These are phyloP conservation scores for Coleophoma crateriformis DNA, from an alignment of 2,329 filamentous ascomycete species.

Conservation along the genomic window DNA sequence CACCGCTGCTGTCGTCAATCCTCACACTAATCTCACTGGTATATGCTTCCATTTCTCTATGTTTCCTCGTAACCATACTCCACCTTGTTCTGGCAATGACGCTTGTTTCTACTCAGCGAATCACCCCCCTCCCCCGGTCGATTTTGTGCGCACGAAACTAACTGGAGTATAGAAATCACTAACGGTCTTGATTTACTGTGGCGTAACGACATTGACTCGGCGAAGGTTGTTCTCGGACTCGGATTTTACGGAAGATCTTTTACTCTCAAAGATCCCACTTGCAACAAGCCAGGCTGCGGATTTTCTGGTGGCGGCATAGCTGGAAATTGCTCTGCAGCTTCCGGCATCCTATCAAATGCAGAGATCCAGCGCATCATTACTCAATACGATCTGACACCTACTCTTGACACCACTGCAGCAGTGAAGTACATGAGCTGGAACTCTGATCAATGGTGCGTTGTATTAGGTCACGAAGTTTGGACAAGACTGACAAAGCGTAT, in stretches of 20 bases:
- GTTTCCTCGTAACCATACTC: no score
- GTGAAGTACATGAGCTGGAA: conserved; percentile 28
- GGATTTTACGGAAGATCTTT: conserved; percentile 36
- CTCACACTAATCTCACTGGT: conserved; percentile 41
- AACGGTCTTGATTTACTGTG: conserved; percentile 36
- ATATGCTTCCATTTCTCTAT: no score
- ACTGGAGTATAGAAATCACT: conserved; percentile 40
- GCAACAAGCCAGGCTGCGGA: conserved; percentile 14
- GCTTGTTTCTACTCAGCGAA: no score
- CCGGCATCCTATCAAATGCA: conserved; percentile 12
- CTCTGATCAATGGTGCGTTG: conserved; percentile 34
- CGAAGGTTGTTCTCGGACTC: conserved; percentile 36
- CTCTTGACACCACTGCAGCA: conserved; percentile 20
- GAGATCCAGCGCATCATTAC: conserved; percentile 7
- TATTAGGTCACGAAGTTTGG: no score
- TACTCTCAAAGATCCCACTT: conserved; percentile 11
- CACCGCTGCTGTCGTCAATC: conserved; percentile 26
- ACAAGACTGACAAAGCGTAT: no score
- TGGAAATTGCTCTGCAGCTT: conserved; percentile 17
- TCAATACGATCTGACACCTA: conserved; percentile 11
- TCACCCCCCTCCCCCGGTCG: no score
- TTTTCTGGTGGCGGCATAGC: conserved; percentile 10
- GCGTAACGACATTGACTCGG: conserved; percentile 33
- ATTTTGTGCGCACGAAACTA: no score
- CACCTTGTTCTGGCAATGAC: no score